Conservation (phyloP, 192 early-diverging fungal genomes). For the Cetraspora pellucida region DNA sequence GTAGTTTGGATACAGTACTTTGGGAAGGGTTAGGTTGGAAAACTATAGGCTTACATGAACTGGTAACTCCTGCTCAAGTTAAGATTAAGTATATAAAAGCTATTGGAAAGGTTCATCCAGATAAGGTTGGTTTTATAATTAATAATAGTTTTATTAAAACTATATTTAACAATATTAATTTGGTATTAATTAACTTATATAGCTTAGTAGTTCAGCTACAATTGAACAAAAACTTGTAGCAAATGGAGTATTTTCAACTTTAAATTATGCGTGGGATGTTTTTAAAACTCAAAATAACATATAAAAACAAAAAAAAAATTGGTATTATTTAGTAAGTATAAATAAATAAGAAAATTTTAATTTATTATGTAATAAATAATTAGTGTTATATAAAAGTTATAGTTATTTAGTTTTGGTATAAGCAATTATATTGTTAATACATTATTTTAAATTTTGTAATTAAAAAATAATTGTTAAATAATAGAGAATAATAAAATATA, state of each 20-base stretch:
- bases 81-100: conserved; percentile 94
- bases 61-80: conserved; percentile 82
- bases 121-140: conserved; percentile 66
- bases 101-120: conserved; percentile 91
- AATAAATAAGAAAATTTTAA: too few species aligned
- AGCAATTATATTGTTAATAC: too few species aligned
- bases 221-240: conserved; percentile 87
- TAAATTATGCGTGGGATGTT: conserved; percentile 95
- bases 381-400: too few species aligned
- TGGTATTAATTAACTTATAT: not conserved
- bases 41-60: conserved; percentile 77
- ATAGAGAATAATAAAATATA: too few species aligned
- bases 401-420: too few species aligned
- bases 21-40: conserved; percentile 79
- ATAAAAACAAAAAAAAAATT: conserved; percentile 30
- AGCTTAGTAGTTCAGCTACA: conserved; percentile 55
- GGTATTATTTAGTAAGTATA: too few species aligned
- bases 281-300: conserved; percentile 85
- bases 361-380: too few species aligned
- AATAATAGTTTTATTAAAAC: not conserved
- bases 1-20: conserved; percentile 75
- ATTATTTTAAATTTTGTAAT: too few species aligned
- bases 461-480: too few species aligned
- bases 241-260: conserved; percentile 78
- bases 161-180: not conserved